Conservation (phyloP, 352 stramenopile genomes). For the Peronospora belbahrii region DNA sequence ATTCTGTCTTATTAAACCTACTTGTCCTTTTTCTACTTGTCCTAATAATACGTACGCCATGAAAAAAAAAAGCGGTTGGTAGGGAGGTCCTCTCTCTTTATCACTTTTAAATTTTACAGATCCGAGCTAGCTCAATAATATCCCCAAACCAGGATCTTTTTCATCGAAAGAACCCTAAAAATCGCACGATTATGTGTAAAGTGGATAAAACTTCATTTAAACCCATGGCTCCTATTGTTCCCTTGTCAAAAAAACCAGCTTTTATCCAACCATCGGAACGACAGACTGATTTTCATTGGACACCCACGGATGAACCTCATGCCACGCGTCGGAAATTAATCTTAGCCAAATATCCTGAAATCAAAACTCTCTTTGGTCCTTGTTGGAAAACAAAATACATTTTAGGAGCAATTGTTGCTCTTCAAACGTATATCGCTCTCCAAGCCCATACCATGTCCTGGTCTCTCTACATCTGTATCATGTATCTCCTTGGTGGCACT, state of each 20-base stretch:
- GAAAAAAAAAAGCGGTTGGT: too few species aligned
- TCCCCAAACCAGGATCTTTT: too few species aligned
- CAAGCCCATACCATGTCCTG: slow-evolving; percentile 59
- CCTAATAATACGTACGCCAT: too few species aligned
- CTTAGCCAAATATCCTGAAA: slow-evolving; percentile 82
- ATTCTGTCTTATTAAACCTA: too few species aligned
- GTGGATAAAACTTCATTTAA: slow-evolving; percentile 30
- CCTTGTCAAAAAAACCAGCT: too few species aligned
- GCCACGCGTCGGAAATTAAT: slow-evolving; percentile 77
- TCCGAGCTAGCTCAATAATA: too few species aligned
- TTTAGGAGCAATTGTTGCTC: slow-evolving; percentile 49
- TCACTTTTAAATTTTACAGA: too few species aligned
- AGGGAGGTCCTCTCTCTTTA: too few species aligned
- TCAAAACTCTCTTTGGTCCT: slow-evolving; percentile 87
- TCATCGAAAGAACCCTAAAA: too few species aligned
- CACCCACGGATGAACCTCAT: slow-evolving; percentile 81
- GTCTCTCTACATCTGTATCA: slow-evolving; percentile 41
- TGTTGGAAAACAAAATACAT: slow-evolving; percentile 86
- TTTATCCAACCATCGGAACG: slow-evolving; percentile 18
- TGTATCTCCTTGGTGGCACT: slow-evolving; percentile 88
- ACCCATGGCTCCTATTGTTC: slow-evolving; percentile 30
- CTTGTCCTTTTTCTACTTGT: too few species aligned
- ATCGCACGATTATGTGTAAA: slow-evolving; percentile 49
- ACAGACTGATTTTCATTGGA: slow-evolving; percentile 77
- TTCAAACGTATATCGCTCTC: slow-evolving; percentile 82